Evolutionary conservation across 176 grass and related monocot species (phyloP).

Genomic region (Rhynchospora pubera): DNA sequence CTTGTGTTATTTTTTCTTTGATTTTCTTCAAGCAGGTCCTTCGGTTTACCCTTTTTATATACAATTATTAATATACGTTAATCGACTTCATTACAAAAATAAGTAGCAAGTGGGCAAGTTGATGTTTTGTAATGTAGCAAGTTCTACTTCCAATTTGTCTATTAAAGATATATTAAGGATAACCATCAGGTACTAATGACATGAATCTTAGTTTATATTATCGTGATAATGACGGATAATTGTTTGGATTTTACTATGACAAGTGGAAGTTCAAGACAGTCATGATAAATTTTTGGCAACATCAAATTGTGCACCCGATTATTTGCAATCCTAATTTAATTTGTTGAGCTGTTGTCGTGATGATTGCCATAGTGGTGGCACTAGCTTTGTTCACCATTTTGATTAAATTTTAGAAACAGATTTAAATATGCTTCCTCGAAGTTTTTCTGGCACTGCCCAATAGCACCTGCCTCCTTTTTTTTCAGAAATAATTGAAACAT

Average conservation of each 20-base stretch:
- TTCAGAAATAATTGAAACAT: too few relatives aligned
- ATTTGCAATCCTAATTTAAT: background rate
- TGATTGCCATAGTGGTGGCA: too few relatives aligned
- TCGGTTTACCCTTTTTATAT: background rate
- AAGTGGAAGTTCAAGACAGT: background rate
- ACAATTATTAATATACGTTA: background rate
- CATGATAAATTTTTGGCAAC: background rate
- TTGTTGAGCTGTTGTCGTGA: too few relatives aligned
- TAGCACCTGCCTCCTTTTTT: too few relatives aligned
- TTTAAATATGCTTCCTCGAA: too few relatives aligned
- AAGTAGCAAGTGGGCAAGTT: background rate
- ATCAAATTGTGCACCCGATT: background rate
- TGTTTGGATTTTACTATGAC: background rate
- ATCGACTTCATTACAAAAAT: background rate
- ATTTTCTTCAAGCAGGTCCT: too few relatives aligned
- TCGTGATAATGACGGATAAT: background rate
- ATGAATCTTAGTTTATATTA: constrained; percentile 1
- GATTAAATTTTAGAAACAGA: background rate
- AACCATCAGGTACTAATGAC: background rate
- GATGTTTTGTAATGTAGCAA: background rate
- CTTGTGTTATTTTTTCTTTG: too few relatives aligned
- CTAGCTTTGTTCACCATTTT: background rate
- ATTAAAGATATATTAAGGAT: background rate
- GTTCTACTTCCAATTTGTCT: background rate
- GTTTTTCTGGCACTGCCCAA: too few relatives aligned